These are phyloP conservation scores for Lipomyces mesembrius DNA, from an alignment of 805 yeast genomes.

Conservation along the genomic window DNA sequence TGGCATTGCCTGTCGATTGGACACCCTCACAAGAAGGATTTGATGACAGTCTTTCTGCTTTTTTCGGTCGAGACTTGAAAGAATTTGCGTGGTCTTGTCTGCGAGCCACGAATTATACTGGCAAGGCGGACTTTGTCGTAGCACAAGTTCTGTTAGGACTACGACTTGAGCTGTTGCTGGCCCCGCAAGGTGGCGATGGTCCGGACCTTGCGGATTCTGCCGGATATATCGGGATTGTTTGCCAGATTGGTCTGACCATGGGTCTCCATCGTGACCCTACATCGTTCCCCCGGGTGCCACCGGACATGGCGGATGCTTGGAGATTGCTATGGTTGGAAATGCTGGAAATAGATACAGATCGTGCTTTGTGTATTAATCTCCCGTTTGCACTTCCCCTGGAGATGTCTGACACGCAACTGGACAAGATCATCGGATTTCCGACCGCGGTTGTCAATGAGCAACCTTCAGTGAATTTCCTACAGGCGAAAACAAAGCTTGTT, in stretches of 20 bases:
- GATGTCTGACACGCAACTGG: conserved; percentile 26
- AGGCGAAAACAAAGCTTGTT: conserved; percentile 17
- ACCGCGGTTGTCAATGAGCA: conserved; percentile 17
- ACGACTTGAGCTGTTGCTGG: conserved; percentile 37
- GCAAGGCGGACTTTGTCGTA: conserved; percentile 27
- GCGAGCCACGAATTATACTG: conserved; percentile 22
- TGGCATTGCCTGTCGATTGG: conserved; percentile 37
- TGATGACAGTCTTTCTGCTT: conserved; percentile 21
- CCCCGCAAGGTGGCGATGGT: conserved; percentile 38
- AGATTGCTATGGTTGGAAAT: conserved; percentile 41
- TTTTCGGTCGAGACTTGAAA: conserved; percentile 17
- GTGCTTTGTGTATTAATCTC: conserved; percentile 33
- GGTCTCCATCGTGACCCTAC: conserved; percentile 44
- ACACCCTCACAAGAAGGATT: conserved; percentile 32
- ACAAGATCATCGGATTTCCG: conserved; percentile 9
- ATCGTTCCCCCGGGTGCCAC: conserved; percentile 33
- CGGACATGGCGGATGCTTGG: conserved; percentile 37
- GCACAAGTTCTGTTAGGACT: conserved; percentile 36
- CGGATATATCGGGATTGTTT: conserved; percentile 34
- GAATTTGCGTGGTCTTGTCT: conserved; percentile 32
- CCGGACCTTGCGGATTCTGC: conserved; percentile 36
- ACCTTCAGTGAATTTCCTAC: conserved; percentile 25
- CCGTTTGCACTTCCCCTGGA: conserved; percentile 32
- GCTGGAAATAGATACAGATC: conserved; percentile 37
- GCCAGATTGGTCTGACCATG: conserved; percentile 40